Conservation (phyloP, 1,284 basidiomycete genomes). For the Boletus sp. region DNA sequence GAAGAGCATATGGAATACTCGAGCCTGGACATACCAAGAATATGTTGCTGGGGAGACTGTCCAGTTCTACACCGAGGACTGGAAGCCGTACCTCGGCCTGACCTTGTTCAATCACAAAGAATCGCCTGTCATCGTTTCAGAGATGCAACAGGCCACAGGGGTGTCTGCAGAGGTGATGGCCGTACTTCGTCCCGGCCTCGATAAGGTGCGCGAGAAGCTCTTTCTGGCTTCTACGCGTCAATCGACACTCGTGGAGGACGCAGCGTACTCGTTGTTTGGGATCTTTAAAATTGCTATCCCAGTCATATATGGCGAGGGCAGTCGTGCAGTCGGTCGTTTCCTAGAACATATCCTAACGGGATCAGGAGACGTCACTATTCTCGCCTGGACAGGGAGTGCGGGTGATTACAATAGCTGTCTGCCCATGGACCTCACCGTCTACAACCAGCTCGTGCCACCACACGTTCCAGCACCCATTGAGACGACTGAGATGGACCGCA, state of each 20-base stretch:
- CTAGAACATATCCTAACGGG: constrained; percentile 4
- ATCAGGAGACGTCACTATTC: neutral
- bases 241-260: neutral
- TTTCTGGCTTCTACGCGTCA: constrained; percentile 2
- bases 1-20: constrained; percentile 5
- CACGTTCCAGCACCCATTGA: constrained; percentile 1
- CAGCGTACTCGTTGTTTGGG: constrained; percentile 1
- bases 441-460: neutral
- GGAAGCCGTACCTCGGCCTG: constrained; percentile 1
- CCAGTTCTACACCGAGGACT: neutral
- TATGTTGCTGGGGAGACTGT: neutral
- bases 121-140: neutral
- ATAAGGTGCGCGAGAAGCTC: constrained; percentile 8
- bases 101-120: constrained; percentile 1
- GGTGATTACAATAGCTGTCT: constrained; percentile 7
- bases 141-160: neutral
- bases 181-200: constrained; percentile 1
- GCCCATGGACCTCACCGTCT: constrained; percentile 4
- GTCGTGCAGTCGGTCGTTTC: neutral
- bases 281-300: constrained; percentile 2
- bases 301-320: constrained; percentile 1
- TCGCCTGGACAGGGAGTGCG: neutral
- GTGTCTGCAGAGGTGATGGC: neutral
- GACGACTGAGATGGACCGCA: neutral
- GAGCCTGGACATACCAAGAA: neutral